Percentiles rank a stretch among this genome's conserved stretches.
Conservation (phyloP, 768 basidiomycete genomes). For the Psilocybe azurescens region DNA sequence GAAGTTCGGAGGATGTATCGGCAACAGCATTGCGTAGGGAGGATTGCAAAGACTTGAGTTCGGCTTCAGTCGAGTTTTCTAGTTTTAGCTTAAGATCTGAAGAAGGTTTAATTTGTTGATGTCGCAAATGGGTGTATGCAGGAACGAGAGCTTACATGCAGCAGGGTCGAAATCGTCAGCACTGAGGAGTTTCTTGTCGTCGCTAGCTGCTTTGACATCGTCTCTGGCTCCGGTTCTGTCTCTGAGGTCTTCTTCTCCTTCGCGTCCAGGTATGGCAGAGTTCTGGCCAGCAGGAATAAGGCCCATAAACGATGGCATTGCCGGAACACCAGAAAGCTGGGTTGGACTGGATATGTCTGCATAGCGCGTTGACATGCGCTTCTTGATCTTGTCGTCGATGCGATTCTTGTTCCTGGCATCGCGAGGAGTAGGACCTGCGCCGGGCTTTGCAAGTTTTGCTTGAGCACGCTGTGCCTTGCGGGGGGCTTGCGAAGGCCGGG, state of each 20-base stretch:
- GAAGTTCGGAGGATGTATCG: conserved; percentile 79
- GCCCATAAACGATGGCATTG: conserved; percentile 37
- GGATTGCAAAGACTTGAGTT: conserved; percentile 76
- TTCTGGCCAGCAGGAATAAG: conserved; percentile 32
- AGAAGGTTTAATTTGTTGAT: background rate
- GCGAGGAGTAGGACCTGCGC: conserved; percentile 35
- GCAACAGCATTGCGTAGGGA: conserved; percentile 74
- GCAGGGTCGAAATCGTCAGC: conserved; percentile 88
- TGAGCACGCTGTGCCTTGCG: conserved; percentile 39
- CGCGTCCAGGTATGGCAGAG: conserved; percentile 29
- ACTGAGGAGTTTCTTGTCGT: conserved; percentile 73
- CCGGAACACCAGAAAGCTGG: conserved; percentile 53
- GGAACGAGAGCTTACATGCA: conserved; percentile 64
- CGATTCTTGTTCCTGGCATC: conserved; percentile 54
- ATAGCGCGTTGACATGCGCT: conserved; percentile 95
- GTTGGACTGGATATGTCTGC: conserved; percentile 83
- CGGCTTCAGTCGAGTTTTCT: conserved; percentile 88
- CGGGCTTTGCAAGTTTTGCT: conserved; percentile 39
- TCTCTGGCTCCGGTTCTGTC: conserved; percentile 40
- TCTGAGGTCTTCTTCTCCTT: conserved; percentile 55
- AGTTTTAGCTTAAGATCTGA: conserved; percentile 82
- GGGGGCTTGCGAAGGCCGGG: conserved; percentile 54
- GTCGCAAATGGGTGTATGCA: background rate
- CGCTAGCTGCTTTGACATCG: conserved; percentile 46
- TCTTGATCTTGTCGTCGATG: conserved; percentile 92